Base-by-base conservation (phyloP, 768 basidiomycete species). In the Leccinum barrowsii region DNA sequence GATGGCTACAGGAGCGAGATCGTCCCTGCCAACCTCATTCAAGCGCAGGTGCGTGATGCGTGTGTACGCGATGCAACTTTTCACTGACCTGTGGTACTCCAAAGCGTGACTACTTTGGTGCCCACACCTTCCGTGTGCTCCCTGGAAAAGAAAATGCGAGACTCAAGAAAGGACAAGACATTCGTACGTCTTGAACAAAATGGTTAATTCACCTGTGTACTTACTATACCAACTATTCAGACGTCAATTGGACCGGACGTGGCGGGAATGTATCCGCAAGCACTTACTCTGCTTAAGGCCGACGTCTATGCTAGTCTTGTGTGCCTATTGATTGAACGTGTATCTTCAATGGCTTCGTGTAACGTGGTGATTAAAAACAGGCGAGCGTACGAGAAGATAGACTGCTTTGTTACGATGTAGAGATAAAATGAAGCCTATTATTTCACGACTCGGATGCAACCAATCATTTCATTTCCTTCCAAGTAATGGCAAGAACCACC, bases 241-340 rank as follows among this genome's bases (percentile, higher is more conserved):
- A 99, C 78, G 81, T 96, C 78, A 98, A 97, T 82, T 98, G 96
- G 96, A 98, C 95, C 65, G 96, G 96, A 49, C 92, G 93, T 64
- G 96, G 96, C 52, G 96, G 96, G 64, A 93, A 87, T 65, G 94
- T 96, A 57, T 93, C 96, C 55, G 89, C 94, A 40, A 87, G 85
- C 61, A 85, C 89, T 53, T 98, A 98, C 83, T 76, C 76, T 65
- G 87, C 84, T 60, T 88, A 79, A 76, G 61, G 32, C 48, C 50
- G 44, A 15, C 28, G 17, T 53, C 26, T 13, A 21, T 34, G 21
- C 30, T 56, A 51, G n/a, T 49, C 35, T 49, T 54, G 13, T 63
- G 55, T 63, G 30, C 40, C 46, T 53, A 55, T 66, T 65, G 68
- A 70, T 57, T 66, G 28, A 49, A 49, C 50, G 48, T 57, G 26